These are phyloP conservation scores for Clonostachys sp. DNA, from an alignment of 2,329 filamentous ascomycete genomes.

Conservation along the genomic window DNA sequence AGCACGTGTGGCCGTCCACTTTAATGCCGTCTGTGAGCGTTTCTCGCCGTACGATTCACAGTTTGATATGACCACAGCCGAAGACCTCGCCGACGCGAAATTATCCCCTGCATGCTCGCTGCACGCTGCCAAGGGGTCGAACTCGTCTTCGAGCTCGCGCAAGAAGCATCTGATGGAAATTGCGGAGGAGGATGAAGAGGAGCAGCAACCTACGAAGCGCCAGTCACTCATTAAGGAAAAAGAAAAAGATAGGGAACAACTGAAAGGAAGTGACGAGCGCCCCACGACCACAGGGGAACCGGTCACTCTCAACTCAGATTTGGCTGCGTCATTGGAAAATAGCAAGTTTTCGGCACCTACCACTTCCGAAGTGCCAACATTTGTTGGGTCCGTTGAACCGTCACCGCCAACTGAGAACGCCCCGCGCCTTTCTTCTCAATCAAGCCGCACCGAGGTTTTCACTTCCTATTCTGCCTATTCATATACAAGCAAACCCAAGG, in stretches of 20 bases:
- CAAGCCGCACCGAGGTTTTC: conserved; percentile 45
- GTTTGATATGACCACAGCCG: conserved; percentile 69
- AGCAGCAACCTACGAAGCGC: conserved; percentile 52
- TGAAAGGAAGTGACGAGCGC: conserved; percentile 11
- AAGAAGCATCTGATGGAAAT: conserved; percentile 83
- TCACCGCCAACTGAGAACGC: conserved; percentile 20
- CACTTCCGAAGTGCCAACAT: conserved; percentile 44
- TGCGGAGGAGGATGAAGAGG: conserved; percentile 86
- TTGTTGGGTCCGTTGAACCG: conserved; percentile 36
- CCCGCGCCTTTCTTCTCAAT: conserved; percentile 46
- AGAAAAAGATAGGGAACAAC: conserved; percentile 9
- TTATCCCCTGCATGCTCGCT: conserved; percentile 85
- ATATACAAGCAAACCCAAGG: conserved; percentile 66
- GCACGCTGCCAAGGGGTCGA: conserved; percentile 82
- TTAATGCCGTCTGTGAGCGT: conserved; percentile 60
- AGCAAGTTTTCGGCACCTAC: conserved; percentile 41
- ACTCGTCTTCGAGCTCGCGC: conserved; percentile 79
- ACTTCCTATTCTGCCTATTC: conserved; percentile 39
- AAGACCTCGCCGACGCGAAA: conserved; percentile 81
- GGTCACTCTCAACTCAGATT: conserved; percentile 45
- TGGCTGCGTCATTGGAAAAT: conserved; percentile 44
- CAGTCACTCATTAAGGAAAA: conserved; percentile 50
- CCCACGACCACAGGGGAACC: conserved; percentile 36
- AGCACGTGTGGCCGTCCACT: conserved; percentile 80
- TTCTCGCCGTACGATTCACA: conserved; percentile 85